Conservation (phyloP, 2,329 filamentous ascomycete genomes). For the Cryphonectria nitschkei region DNA sequence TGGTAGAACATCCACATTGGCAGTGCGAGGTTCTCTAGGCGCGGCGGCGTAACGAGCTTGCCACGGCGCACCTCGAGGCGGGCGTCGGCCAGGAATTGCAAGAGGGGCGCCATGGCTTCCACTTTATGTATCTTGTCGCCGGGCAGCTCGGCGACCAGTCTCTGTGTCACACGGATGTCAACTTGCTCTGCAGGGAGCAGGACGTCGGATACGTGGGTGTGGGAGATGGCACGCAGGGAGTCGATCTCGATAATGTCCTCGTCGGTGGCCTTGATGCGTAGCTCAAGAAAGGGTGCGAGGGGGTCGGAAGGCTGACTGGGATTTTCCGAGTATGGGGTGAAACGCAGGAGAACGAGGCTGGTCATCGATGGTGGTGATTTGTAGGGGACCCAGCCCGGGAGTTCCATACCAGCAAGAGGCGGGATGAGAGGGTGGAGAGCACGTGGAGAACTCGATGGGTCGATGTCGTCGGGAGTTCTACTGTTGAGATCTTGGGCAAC, state of each 20-base stretch:
- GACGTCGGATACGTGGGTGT: conserved; percentile 46
- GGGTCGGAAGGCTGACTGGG: conserved; percentile 7
- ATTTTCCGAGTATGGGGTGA: conserved; percentile 42
- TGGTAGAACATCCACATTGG: conserved; percentile 31
- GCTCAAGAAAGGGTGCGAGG: conserved; percentile 41
- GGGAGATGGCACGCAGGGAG: conserved; percentile 44
- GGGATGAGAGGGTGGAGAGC: conserved; percentile 48
- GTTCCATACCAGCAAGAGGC: conserved; percentile 49
- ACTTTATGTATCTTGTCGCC: conserved; percentile 32
- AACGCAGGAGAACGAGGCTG: conserved; percentile 50
- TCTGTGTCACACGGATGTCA: conserved; percentile 53
- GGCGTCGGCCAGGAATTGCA: conserved; percentile 49
- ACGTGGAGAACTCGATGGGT: conserved; percentile 31
- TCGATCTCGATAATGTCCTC: conserved; percentile 38
- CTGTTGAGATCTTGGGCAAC: conserved; percentile 27
- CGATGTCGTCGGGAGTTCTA: conserved; percentile 15
- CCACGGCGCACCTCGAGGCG: conserved; percentile 51
- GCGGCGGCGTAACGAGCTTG: conserved; percentile 52
- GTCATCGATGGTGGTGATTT: conserved; percentile 32
- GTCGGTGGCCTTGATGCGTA: conserved; percentile 38
- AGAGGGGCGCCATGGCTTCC: conserved; percentile 40
- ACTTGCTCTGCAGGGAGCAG: conserved; percentile 51
- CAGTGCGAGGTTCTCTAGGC: conserved; percentile 33
- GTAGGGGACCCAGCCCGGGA: conserved; percentile 39
- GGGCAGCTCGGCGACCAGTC: conserved; percentile 38